phyloP scores from a whole-genome alignment of 164 flowering plant species.

The Nymphaea thermarum region DNA sequence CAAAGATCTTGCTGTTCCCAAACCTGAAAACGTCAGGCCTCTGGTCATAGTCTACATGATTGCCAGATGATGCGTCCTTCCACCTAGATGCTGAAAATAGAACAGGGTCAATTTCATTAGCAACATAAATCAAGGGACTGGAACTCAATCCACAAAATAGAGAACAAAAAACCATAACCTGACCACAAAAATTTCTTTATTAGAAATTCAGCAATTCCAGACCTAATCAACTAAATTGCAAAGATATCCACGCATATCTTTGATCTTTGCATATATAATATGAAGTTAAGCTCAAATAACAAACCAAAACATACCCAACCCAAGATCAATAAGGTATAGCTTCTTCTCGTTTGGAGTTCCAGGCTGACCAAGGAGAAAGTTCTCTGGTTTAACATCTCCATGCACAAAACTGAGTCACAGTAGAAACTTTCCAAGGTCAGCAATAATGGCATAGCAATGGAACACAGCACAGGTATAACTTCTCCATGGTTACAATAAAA shows the following conservation, averaged over 20 bases:
- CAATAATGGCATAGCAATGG: neutral
- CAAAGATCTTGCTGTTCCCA: constrained; percentile 1
- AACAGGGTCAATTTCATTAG: no score
- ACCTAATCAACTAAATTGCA: no score
- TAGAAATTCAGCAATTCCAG: no score
- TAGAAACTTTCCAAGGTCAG: neutral
- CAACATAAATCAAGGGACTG: no score
- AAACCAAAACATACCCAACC: constrained; percentile 48
- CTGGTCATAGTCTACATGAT: constrained; percentile 87
- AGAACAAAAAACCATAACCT: no score
- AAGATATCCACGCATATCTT: no score
- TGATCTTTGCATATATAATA: no score
- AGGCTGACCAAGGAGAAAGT: constrained; percentile 88
- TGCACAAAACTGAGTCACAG: constrained; percentile 62
- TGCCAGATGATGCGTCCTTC: constrained; percentile 60
- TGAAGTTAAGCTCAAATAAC: no score
- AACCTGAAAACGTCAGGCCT: constrained; percentile 87
- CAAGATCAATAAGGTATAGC: constrained; percentile 85
- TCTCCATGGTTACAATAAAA: neutral
- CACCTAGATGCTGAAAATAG: constrained; percentile 59
- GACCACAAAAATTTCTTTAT: no score
- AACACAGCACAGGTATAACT: neutral
- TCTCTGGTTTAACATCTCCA: constrained; percentile 97
- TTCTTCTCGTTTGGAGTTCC: constrained; percentile 75
- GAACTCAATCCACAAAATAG: no score